phyloP scores from a whole-genome alignment of 306 rosid species.

The Purshia tridentata region DNA sequence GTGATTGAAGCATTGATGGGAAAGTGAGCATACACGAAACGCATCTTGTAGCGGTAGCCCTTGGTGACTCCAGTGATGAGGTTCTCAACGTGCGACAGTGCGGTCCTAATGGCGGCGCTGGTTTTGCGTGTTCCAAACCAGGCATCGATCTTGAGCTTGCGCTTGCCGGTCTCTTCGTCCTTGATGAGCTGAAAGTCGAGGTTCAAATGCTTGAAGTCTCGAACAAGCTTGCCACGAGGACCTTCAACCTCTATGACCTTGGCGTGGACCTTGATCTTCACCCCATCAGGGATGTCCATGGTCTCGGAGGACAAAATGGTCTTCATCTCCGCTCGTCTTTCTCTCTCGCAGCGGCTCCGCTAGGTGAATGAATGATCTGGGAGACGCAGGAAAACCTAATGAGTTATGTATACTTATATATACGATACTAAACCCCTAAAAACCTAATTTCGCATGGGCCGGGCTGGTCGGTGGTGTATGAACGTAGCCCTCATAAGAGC shows the following conservation, averaged over 20 bases:
- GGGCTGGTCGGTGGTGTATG: neutral
- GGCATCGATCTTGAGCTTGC: constrained; percentile 63
- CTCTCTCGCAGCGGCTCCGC: constrained; percentile 9
- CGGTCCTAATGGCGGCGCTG: constrained; percentile 79
- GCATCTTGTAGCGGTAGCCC: constrained; percentile 86
- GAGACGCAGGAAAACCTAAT: neutral
- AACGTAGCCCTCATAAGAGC: neutral
- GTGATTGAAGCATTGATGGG: constrained; percentile 79
- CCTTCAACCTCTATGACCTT: constrained; percentile 81
- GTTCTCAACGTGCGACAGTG: constrained; percentile 70
- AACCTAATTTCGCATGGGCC: neutral
- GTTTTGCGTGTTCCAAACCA: constrained; percentile 79
- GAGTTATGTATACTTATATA: neutral
- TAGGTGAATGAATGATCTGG: neutral
- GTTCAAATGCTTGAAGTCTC: constrained; percentile 71
- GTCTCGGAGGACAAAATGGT: constrained; percentile 67
- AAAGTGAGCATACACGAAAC: constrained; percentile 78
- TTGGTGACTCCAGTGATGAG: constrained; percentile 82
- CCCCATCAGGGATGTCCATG: constrained; percentile 75
- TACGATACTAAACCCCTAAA: neutral
- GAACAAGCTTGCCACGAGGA: constrained; percentile 66
- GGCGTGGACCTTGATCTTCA: constrained; percentile 69
- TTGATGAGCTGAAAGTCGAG: constrained; percentile 69
- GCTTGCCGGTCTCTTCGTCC: constrained; percentile 52
- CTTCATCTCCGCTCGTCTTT: constrained; percentile 45